A percentile compares a stretch with the other conserved stretches of the same genome.
Conservation (phyloP, 2,329 filamentous ascomycete genomes). For the Xenoacremonium recifei region DNA sequence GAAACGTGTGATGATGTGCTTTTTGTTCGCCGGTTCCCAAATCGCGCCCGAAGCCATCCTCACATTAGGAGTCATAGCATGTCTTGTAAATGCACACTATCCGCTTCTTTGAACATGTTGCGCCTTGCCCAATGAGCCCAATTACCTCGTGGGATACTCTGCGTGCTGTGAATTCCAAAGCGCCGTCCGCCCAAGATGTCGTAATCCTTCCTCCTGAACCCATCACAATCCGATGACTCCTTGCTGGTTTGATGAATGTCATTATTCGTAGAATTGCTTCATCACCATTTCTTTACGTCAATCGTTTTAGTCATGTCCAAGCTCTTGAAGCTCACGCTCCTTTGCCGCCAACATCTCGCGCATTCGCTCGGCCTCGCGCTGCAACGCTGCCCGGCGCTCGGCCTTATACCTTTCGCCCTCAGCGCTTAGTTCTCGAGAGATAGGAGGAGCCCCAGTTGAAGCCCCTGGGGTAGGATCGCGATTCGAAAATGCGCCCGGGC, state of each 20-base stretch:
- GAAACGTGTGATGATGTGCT: no score
- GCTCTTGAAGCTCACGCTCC: slow-evolving; percentile 62
- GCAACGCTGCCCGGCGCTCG: slow-evolving; percentile 64
- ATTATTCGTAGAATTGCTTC: slow-evolving; percentile 21
- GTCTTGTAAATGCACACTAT: slow-evolving; percentile 14
- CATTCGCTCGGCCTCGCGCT: slow-evolving; percentile 75
- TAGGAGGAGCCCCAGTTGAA: slow-evolving; percentile 11
- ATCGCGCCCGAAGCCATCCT: no score
- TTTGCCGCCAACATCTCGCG: slow-evolving; percentile 69
- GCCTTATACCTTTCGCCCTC: slow-evolving; percentile 54
- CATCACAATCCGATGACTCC: slow-evolving; percentile 21
- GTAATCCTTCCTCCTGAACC: slow-evolving; percentile 10
- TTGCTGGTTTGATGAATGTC: slow-evolving; percentile 20
- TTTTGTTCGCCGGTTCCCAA: no score
- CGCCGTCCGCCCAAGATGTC: slow-evolving; percentile 14
- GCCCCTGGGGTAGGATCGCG: slow-evolving; percentile 26
- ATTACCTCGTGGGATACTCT: neutral
- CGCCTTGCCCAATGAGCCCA: slow-evolving; percentile 8
- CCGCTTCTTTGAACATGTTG: slow-evolving; percentile 11
- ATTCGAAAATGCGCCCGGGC: slow-evolving; percentile 39
- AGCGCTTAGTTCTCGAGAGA: slow-evolving; percentile 26
- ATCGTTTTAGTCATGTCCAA: slow-evolving; percentile 23
- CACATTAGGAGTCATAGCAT: no score
- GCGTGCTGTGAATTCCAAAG: slow-evolving; percentile 24
- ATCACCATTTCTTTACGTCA: slow-evolving; percentile 19